These are phyloP conservation scores for Xylaria sp. DNA, from an alignment of 495 filamentous ascomycete genomes.

Conservation along the genomic window DNA sequence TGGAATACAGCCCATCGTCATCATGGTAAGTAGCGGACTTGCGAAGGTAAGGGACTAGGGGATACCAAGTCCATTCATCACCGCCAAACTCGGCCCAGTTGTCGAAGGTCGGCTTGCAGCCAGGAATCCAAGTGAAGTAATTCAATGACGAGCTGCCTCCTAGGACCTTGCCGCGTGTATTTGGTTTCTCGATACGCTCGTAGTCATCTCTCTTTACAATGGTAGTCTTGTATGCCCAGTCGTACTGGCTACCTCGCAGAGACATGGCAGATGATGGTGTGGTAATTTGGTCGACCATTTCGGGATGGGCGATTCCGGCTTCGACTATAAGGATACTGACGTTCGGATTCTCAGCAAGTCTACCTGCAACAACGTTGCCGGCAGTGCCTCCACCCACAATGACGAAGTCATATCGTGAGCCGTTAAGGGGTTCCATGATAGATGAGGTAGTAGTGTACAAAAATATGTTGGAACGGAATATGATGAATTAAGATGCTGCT, in stretches of 20 bases:
- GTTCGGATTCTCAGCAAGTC: slow-evolving; percentile 62
- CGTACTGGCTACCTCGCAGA: slow-evolving; percentile 62
- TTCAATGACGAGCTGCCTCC: slow-evolving; percentile 67
- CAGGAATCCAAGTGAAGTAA: slow-evolving; percentile 68
- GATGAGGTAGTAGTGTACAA: neutral
- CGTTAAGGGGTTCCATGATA: slow-evolving; percentile 3
- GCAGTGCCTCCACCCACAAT: slow-evolving; percentile 65
- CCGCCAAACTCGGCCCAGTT: slow-evolving; percentile 60
- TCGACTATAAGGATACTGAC: slow-evolving; percentile 63
- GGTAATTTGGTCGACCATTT: slow-evolving; percentile 64
- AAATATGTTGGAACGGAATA: neutral
- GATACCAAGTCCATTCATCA: slow-evolving; percentile 54
- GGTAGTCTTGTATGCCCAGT: slow-evolving; percentile 70
- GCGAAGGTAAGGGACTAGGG: slow-evolving; percentile 56
- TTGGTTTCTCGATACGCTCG: slow-evolving; percentile 67
- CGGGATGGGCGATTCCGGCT: slow-evolving; percentile 61
- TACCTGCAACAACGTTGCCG: slow-evolving; percentile 63
- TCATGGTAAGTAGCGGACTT: slow-evolving; percentile 66
- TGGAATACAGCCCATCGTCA: slow-evolving; percentile 49
- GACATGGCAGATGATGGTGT: slow-evolving; percentile 61
- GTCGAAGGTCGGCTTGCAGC: slow-evolving; percentile 65
- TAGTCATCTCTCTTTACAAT: slow-evolving; percentile 69
- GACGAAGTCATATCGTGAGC: slow-evolving; percentile 54
- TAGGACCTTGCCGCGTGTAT: slow-evolving; percentile 66
- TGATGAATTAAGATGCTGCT: neutral